phyloP scores from a whole-genome alignment of 2,329 filamentous ascomycete species.

The Plenodomus lindquistii region DNA sequence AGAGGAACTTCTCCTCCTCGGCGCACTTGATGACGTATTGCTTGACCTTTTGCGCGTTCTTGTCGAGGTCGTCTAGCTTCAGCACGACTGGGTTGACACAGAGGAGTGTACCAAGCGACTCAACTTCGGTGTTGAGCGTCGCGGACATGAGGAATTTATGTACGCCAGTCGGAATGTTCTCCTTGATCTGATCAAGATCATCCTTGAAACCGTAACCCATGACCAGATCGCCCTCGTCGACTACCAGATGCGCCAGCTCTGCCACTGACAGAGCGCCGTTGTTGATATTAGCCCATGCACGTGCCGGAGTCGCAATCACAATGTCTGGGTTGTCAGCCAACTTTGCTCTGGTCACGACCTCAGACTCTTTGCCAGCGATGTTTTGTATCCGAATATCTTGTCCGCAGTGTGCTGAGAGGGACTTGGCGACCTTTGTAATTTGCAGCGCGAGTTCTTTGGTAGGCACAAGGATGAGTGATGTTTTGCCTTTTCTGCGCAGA shows the following conservation, averaged over 20 bases:
- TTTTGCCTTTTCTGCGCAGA: constrained; percentile 74
- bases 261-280: constrained; percentile 71
- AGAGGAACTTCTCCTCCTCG: constrained; percentile 96
- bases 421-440: constrained; percentile 76
- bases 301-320: constrained; percentile 86
- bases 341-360: constrained; percentile 83
- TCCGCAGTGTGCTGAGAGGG: constrained; percentile 79
- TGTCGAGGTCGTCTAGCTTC: constrained; percentile 81
- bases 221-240: constrained; percentile 94
- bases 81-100: constrained; percentile 78
- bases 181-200: constrained; percentile 79
- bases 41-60: constrained; percentile 73
- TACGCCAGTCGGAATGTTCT: constrained; percentile 77
- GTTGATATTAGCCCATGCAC: constrained; percentile 77
- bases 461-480: constrained; percentile 87
- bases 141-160: constrained; percentile 95
- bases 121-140: constrained; percentile 84
- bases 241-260: constrained; percentile 74
- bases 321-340: constrained; percentile 86
- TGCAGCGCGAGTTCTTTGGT: constrained; percentile 94
- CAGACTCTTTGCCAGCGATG: constrained; percentile 86
- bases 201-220: constrained; percentile 93
- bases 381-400: constrained; percentile 84
- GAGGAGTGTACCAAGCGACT: constrained; percentile 82
- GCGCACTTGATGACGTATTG: constrained; percentile 90